Conservation (phyloP, 1,284 basidiomycete genomes). For the Agroathelia rolfsii region DNA sequence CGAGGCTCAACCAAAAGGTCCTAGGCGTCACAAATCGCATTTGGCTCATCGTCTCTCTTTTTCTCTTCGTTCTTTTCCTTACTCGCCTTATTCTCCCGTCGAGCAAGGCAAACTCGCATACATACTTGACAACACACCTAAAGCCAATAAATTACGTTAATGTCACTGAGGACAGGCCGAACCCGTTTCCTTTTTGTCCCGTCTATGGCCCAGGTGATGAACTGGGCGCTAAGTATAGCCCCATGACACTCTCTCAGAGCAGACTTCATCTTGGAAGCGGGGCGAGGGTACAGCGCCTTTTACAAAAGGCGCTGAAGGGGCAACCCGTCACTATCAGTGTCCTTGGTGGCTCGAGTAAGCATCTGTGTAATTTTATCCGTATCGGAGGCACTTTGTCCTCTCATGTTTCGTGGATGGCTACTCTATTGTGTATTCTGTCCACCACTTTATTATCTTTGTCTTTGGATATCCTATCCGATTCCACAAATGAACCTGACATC, state of each 20-base stretch:
- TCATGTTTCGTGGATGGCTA: slow-evolving; percentile 4
- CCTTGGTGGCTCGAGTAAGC: slow-evolving; percentile 79
- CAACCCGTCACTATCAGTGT: slow-evolving; percentile 86
- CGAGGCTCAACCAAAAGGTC: slow-evolving; percentile 43
- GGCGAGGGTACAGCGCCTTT: slow-evolving; percentile 74
- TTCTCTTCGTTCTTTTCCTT: slow-evolving; percentile 34
- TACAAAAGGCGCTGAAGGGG: slow-evolving; percentile 79
- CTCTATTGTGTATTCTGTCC: neutral
- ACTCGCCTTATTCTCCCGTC: slow-evolving; percentile 20
- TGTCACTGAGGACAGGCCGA: slow-evolving; percentile 41
- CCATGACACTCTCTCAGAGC: slow-evolving; percentile 67
- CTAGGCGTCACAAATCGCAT: slow-evolving; percentile 61
- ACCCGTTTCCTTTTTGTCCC: slow-evolving; percentile 88
- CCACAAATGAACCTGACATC: slow-evolving; percentile 6
- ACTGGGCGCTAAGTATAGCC: slow-evolving; percentile 70
- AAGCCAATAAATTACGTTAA: slow-evolving; percentile 60
- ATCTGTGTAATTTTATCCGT: slow-evolving; percentile 1
- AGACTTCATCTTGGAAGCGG: slow-evolving; percentile 75
- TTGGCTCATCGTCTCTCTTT: slow-evolving; percentile 53
- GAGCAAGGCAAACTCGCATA: slow-evolving; percentile 17
- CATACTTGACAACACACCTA: slow-evolving; percentile 39
- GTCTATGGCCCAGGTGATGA: slow-evolving; percentile 75
- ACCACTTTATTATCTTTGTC: slow-evolving; percentile 1
- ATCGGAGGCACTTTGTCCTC: neutral
- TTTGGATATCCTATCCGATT: slow-evolving; percentile 2